Base-by-base conservation (phyloP, 2,329 filamentous ascomycete species). In the Ceratocystis albifundus region DNA sequence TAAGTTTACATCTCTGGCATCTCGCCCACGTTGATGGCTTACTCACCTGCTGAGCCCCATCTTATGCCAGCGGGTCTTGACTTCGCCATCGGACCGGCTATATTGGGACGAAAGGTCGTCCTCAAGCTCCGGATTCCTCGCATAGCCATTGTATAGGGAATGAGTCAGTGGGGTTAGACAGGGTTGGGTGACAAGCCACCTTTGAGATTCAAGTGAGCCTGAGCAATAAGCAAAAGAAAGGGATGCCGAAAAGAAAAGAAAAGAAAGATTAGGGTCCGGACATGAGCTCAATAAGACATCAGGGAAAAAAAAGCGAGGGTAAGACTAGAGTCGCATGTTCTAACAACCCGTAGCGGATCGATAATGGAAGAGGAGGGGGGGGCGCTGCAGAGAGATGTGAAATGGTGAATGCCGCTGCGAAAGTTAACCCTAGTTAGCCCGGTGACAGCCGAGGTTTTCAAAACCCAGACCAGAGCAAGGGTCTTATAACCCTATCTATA, bases 31-130 rank as follows among this genome's bases (percentile, higher is more conserved):
- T 17, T 20, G 10, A 59, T n/a, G 17, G 32, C 36, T 28, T 12
- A 65, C 64, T 61, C 50, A 65, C 64, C 46, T 22, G 64, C 64
- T 53, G 64, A 65, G 25, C 64, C 64, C 64, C 64, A 65, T 44
- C 64, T 55, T 25, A 61, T 1, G 10, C 64, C 64, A 30, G 50
- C 25, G 12, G 55, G 22, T n/a, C 48, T 44, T 2, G 53, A 10
- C 28, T 30, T 17, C 36, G 30, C 5, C 17, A 53, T 46, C 12
- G 64, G 45, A 15, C 57, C 48, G 25, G 41, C 55, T 44, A 65
- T 30, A 25, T 28, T 48, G 6, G 64, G 64, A 22, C 64, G 55
- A 30, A 65, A 50, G 55, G 41, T 44, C 64, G 41, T 41, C 45
- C 64, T 61, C 25, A 65, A 48, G 17, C 41, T 30, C 4, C 50